Base-by-base conservation (phyloP, 1,284 basidiomycete species). In the Puccinia horiana region DNA sequence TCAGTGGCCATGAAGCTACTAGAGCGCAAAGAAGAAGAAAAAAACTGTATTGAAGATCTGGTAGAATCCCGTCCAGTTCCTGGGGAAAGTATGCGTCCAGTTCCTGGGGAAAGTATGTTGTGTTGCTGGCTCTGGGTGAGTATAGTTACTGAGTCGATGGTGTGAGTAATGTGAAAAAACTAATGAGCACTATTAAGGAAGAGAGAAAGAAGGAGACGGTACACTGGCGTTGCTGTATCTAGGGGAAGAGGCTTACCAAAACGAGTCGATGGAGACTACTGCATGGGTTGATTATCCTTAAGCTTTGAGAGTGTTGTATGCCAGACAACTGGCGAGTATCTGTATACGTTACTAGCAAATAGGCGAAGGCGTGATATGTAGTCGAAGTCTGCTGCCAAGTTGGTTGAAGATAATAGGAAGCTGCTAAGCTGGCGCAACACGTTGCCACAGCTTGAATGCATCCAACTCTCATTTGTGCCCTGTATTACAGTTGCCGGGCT, bases 1-100 rank as follows among this genome's bases (percentile, higher is more conserved):
- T 35, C 70, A 56, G 70, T 54, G 20, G 8, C 32, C 70, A 73
- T 73, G 47, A 54, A 37, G 32, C n/a, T 73, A 47, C 47, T 42
- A 23, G 20, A 26, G 20, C 42, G n/a, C 42, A 47, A 42, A 29
- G 20, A 47, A 47, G n/a, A 23, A 2, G 47, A 42, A 47, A 37
- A 23, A 23, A 2, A n/a, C 37, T 3, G 35, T 69, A 47, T 47
- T 69, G 23, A 47, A 29, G 18, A 16, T 29, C 26, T 47, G 65
- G n/a, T 44, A 42, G 65, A 69, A 69, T 69, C 42, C 63, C 47
- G 65, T 37, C 65, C 40, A 29, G 42, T 23, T 20, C 63, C 35
- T 47, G 11, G 9, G 40, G 42, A 32, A 16, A 61, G 26, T 58
- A 20, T 29, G 26, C 47, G 65, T 37, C 65, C 40, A 29, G 42